Base-by-base conservation (phyloP, 495 filamentous ascomycete species). In the Neurospora sp. region DNA sequence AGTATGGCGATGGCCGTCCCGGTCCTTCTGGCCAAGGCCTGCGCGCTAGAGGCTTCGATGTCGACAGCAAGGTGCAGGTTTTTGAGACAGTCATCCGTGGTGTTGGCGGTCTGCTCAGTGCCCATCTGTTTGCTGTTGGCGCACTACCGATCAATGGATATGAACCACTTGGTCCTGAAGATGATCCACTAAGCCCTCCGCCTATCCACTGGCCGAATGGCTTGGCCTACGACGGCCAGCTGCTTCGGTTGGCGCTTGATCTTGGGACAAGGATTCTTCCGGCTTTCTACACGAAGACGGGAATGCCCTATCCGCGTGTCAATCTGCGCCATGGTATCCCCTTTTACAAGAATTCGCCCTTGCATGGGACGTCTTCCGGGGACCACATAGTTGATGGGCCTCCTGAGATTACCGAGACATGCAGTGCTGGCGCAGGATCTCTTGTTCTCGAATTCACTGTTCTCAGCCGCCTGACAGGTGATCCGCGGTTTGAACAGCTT, bases 1-100 rank as follows among this genome's bases (percentile, higher is more conserved):
- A 95, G 72, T 98, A 97, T 80, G 96, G 96, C 21, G 94, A 97
- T 82, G 94, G 92, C 4, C 89, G 87, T 8, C 81, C 87, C 34
- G 90, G 93, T 10, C 88, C 89, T 62, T 86, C 85, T 31, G 93
- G 92, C 43, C 85, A 88, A 77, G 94, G 94, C 10, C 85, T 88
- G 75, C 86, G 92, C 74, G 89, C 87, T n/a, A 87, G 92, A 40
- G 96, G 94, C 4, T 99, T 98, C 75, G 94, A 99, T 83, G 85
- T 98, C 48, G 95, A 99, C 81, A 96, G 94, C 81, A 98, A 98
- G 81, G 96, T 99, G 10, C 93, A 99, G 82, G 93, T 99, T 40
- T 99, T 99, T 79, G 96, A 99, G 82, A 97, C 94, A 3, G 94
- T 97, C 11, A 99, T 99, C 79, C 87, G 96, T 75, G 94, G 94